phyloP scores from a whole-genome alignment of 352 stramenopile genomes.

The Pythium folliculosum region DNA sequence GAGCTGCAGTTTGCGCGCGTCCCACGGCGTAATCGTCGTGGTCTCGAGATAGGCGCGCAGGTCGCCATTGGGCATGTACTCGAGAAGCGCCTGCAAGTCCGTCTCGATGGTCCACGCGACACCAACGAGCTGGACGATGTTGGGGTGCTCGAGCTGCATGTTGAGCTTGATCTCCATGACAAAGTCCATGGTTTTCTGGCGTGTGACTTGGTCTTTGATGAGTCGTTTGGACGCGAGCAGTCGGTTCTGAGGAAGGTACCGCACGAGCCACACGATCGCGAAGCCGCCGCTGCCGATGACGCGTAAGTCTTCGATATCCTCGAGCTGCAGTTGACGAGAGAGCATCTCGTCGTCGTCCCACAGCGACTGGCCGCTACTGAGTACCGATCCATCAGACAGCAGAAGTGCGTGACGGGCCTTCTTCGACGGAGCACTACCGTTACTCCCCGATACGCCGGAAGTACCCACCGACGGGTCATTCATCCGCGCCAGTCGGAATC shows the following conservation, averaged over 20 bases:
- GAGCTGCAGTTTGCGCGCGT: slow-evolving; percentile 34
- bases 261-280: slow-evolving; percentile 49
- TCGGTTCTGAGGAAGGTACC: slow-evolving; percentile 37
- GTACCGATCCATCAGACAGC: slow-evolving; percentile 2
- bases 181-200: slow-evolving; percentile 49
- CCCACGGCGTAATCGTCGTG: slow-evolving; percentile 2
- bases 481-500: slow-evolving; percentile 2
- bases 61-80: slow-evolving; percentile 68
- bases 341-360: slow-evolving; percentile 63
- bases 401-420: slow-evolving; percentile 12
- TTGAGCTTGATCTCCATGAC: slow-evolving; percentile 78
- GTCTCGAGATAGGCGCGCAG: slow-evolving; percentile 48
- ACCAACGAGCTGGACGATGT: slow-evolving; percentile 65
- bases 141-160: slow-evolving; percentile 54
- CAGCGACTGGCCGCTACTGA: slow-evolving; percentile 30
- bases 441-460: neutral
- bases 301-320: slow-evolving; percentile 54
- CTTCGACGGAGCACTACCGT: slow-evolving; percentile 8
- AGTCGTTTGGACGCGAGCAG: slow-evolving; percentile 56
- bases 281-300: slow-evolving; percentile 51
- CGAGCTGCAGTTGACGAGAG: slow-evolving; percentile 43
- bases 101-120: slow-evolving; percentile 63
- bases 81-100: slow-evolving; percentile 62
- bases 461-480: neutral
- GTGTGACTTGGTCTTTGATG: slow-evolving; percentile 45